These are phyloP conservation scores for Penicillium sp. DNA, from an alignment of 2,329 filamentous ascomycete species.

Conservation along the genomic window DNA sequence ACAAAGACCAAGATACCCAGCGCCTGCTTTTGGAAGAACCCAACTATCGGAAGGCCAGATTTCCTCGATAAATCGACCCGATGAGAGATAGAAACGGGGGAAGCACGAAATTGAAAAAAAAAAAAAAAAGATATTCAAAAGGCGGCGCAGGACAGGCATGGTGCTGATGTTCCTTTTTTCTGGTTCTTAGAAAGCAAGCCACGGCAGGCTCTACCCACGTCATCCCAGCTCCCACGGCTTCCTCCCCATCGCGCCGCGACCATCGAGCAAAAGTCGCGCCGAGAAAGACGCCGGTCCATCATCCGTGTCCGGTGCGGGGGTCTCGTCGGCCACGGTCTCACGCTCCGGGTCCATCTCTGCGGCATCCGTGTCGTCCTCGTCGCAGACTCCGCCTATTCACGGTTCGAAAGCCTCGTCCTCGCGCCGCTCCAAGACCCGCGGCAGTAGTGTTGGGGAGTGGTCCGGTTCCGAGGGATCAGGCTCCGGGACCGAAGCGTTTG, in stretches of 20 bases:
- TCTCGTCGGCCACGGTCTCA: slow-evolving; percentile 6
- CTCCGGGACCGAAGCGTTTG: slow-evolving; percentile 1
- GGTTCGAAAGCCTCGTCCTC: neutral
- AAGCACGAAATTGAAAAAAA: neutral
- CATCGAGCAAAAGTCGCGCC: slow-evolving; percentile 1
- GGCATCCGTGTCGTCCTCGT: slow-evolving; percentile 6
- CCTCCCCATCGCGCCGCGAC: slow-evolving; percentile 20
- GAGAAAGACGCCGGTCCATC: slow-evolving; percentile 1
- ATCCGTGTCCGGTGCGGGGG: too few relatives aligned
- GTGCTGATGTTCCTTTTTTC: slow-evolving; percentile 15
- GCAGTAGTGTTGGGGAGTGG: slow-evolving; percentile 10
- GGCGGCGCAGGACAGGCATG: slow-evolving; percentile 4
- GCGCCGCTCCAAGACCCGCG: slow-evolving; percentile 1
- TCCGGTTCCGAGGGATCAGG: slow-evolving; percentile 15
- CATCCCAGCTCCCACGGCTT: slow-evolving; percentile 17
- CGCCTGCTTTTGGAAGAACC: too few relatives aligned
- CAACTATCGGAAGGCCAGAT: slow-evolving; percentile 10
- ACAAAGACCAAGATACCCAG: too few relatives aligned
- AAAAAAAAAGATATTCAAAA: slow-evolving; percentile 11
- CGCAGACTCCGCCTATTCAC: slow-evolving; percentile 5
- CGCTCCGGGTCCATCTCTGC: slow-evolving; percentile 15
- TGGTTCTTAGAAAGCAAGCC: slow-evolving; percentile 20
- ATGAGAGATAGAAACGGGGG: too few relatives aligned
- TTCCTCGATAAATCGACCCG: neutral
- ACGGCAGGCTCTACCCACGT: slow-evolving; percentile 19